These are phyloP conservation scores for Fonsecaea nubica DNA, from an alignment of 2,329 filamentous ascomycete genomes.

Conservation along the genomic window DNA sequence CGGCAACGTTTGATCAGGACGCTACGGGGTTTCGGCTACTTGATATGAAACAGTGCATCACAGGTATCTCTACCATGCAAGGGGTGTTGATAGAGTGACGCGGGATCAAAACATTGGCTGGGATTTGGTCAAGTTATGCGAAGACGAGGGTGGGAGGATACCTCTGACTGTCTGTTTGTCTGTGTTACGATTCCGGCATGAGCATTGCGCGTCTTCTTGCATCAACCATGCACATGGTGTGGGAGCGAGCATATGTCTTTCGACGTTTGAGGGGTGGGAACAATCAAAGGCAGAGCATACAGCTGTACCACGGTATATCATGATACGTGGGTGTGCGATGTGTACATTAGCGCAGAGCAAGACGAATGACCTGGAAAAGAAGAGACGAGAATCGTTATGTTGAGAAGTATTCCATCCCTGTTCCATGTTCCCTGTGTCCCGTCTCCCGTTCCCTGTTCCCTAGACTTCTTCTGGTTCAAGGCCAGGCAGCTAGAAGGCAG, in stretches of 20 bases:
- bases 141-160: background rate
- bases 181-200: constrained; percentile 2
- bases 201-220: background rate
- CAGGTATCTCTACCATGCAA: background rate
- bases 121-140: background rate
- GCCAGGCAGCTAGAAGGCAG: too few species aligned
- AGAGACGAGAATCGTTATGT: too few species aligned
- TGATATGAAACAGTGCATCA: constrained; percentile 1
- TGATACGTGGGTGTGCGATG: background rate
- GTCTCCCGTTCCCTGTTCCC: too few species aligned
- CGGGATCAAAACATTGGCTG: background rate
- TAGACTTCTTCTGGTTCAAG: too few species aligned
- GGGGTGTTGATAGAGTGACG: constrained; percentile 5
- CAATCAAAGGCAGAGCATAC: background rate
- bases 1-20: constrained; percentile 8
- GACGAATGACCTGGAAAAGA: background rate
- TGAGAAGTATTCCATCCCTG: too few species aligned
- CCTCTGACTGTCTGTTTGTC: background rate
- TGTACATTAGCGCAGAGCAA: background rate
- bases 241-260: background rate
- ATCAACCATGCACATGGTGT: background rate
- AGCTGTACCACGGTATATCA: background rate
- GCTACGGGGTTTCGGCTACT: constrained; percentile 4
- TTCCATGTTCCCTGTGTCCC: too few species aligned
- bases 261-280: background rate